Conservation (phyloP, 108 stramenopile species). For the Fistulifera pelliculosa region DNA sequence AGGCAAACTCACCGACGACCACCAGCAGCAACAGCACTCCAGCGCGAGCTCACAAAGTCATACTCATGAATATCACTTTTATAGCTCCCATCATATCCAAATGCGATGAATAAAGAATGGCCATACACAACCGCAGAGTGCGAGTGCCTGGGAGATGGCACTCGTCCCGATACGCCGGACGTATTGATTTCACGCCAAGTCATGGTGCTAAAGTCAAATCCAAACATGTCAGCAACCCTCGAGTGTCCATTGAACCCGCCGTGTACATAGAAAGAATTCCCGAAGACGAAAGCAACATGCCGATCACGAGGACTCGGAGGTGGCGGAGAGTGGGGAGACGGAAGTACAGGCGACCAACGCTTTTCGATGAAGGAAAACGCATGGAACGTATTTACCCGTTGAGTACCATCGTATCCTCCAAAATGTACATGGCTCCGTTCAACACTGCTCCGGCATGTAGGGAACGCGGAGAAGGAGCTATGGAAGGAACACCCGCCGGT, state of each 20-base stretch:
- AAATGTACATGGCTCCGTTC: constrained; percentile 37
- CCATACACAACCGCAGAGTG: constrained; percentile 88
- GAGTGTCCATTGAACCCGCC: constrained; percentile 85
- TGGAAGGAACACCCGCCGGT: constrained; percentile 3
- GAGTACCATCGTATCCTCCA: constrained; percentile 25
- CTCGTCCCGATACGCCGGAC: constrained; percentile 13
- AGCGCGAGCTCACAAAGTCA: constrained; percentile 52
- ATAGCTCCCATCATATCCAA: constrained; percentile 89
- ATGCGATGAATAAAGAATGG: constrained; percentile 81
- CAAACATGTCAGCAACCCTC: constrained; percentile 84
- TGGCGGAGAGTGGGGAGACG: constrained; percentile 39
- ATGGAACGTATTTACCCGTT: constrained; percentile 85
- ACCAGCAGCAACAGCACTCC: constrained; percentile 69
- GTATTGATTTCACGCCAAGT: constrained; percentile 67
- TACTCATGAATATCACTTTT: constrained; percentile 87
- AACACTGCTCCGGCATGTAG: constrained; percentile 81
- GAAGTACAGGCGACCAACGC: constrained; percentile 47
- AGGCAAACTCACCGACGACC: constrained; percentile 87
- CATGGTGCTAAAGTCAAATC: constrained; percentile 72
- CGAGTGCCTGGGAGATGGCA: constrained; percentile 88
- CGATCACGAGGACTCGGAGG: constrained; percentile 82
- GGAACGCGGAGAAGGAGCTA: constrained; percentile 57
- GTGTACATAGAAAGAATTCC: constrained; percentile 80
- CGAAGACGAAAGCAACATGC: constrained; percentile 75
- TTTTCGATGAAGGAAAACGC: constrained; percentile 79